Base-by-base conservation (phyloP, 2,329 filamentous ascomycete species). In the Triangularia setosa region DNA sequence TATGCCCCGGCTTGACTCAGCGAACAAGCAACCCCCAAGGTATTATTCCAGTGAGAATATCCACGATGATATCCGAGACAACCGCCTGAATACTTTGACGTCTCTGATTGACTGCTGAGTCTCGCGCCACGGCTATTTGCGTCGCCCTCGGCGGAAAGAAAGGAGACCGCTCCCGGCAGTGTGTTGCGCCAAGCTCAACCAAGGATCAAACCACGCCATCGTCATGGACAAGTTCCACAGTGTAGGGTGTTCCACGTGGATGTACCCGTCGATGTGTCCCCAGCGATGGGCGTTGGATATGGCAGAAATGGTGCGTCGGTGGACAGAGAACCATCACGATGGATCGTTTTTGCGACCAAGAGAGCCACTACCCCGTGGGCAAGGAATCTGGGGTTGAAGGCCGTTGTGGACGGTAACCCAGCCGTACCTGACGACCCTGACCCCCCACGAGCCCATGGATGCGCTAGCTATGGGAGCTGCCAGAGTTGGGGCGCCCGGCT, bases 1-100 rank as follows among this genome's bases (percentile, higher is more conserved):
- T 60, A 60, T 60, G 58, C n/a, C 23, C 52, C 52, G 52, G 52
- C 52, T 28, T n/a, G 52, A 55, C 52, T 55, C 52, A 48, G 40
- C 40, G 52, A 55, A 28, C 52, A 55, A 16, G 12, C 11, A 16
- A 27, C 12, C 52, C 16, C 16, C 52, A 55, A 27, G 27, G 52
- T 48, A 48, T 55, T 55, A 28, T 28, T 28, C 23, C 25, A 55
- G 52, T 27, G 52, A 27, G 21, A 55, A 55, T 55, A 55, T 55
- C 52, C 21, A 28, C 52, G 21, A 24, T 55, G 25, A 55, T 16
- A 55, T 55, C 52, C 52, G 52, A 28, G 25, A 55, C 23, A 55
- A 28, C 52, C 52, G 52, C 52, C 52, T 25, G 52, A 28, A 55
- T 48, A 21, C 40, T 48, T 48, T n/a, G 21, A n/a, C 40, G 40